Evolutionary conservation across 495 filamentous ascomycete genomes (phyloP), one percentile per base, ranked within the genome.

Genomic region (Rusavskia elegans): DNA sequence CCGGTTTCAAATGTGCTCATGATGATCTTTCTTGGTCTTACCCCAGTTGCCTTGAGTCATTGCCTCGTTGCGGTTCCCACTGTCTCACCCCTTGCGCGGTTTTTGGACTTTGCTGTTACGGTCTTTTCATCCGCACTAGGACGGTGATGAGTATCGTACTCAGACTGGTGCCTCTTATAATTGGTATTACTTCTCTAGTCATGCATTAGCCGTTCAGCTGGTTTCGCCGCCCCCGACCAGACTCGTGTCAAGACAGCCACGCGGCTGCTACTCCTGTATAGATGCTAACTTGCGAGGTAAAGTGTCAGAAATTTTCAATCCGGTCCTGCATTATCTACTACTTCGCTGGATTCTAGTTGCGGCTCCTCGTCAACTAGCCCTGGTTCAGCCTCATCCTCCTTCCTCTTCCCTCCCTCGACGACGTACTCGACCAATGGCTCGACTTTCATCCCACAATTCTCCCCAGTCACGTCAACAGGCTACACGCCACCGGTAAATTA

Each of bases 311-410:
- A 70, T 50, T 75, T 68, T 57, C 57, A 66, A 37, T 57, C 66
- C 40, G 68, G 66, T 41, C 56, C 64, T 54, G 61, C 65, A n/a
- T 63, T 72, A 53, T 63, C 71, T 16, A 70, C 73, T 64, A 72
- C 66, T 55, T 67, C 72, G 42, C 55, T 68, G 49, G 69, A 72
- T 61, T 72, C 70, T 42, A 71, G 68, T 53, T 66, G 71, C 46
- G 71, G 71, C 71, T 67, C 53, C 61, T 49, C 52, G 40, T 54
- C 48, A 21, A 54, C 42, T 27, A 50, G 54, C 48, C 30, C 45
- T n/a, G 44, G 52, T 48, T 60, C 48, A 49, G 40, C 58, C 19
- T 50, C 37, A 51, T 54, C 48, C 29, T 42, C 49, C 45, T 38
- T 30, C 41, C 46, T 36, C 20, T 55, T 38, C 48, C 48, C 45